Evolutionary conservation across 495 filamentous ascomycete species (phyloP).

Genomic region (Massariosphaeria phaeospora): DNA sequence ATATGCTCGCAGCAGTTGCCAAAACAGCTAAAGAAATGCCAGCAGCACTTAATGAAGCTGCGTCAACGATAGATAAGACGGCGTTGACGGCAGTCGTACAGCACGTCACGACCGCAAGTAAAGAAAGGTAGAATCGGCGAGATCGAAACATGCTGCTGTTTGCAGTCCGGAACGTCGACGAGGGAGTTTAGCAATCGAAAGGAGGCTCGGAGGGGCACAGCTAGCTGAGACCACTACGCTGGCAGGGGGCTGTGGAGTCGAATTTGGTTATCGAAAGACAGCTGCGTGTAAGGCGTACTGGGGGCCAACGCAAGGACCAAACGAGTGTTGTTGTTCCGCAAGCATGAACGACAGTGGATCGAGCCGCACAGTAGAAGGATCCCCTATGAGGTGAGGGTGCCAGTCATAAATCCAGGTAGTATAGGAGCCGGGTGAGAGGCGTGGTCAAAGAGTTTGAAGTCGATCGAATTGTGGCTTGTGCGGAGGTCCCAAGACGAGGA

Average conservation of each 20-base stretch:
- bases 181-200: constrained; percentile 1
- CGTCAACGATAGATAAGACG: constrained; percentile 25
- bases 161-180: neutral
- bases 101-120: constrained; percentile 24
- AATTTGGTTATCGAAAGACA: constrained; percentile 6
- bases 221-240: neutral
- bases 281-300: neutral
- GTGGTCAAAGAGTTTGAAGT: constrained; percentile 4
- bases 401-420: constrained; percentile 7
- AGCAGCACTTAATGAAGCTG: constrained; percentile 14
- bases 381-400: neutral
- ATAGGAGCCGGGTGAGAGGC: neutral
- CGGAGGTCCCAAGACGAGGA: constrained; percentile 11
- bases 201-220: constrained; percentile 9
- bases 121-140: constrained; percentile 18
- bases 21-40: constrained; percentile 11
- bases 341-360: neutral
- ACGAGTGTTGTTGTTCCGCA: constrained; percentile 1
- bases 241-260: neutral
- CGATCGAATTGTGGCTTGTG: constrained; percentile 23
- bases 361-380: neutral
- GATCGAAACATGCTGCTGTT: neutral
- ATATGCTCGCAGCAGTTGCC: constrained; percentile 14
- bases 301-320: constrained; percentile 7
- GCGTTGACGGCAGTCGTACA: constrained; percentile 22